Percentiles rank a stretch among this genome's conserved stretches.
Conservation (phyloP, 2,329 filamentous ascomycete genomes). For the Paecilomyces sp. region DNA sequence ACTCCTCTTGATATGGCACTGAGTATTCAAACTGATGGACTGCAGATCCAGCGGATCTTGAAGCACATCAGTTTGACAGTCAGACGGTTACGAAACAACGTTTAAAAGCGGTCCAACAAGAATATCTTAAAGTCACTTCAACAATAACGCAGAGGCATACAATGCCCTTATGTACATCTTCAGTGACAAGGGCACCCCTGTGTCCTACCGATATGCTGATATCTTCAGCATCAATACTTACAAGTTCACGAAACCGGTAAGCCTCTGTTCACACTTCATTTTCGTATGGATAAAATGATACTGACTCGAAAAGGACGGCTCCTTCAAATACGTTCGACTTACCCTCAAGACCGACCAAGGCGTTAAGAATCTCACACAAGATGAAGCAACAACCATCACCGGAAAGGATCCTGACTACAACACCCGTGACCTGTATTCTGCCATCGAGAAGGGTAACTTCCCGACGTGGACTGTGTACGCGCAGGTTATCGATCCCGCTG, state of each 20-base stretch:
- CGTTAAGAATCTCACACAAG: slow-evolving; percentile 53
- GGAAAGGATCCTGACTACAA: slow-evolving; percentile 67
- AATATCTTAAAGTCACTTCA: slow-evolving; percentile 29
- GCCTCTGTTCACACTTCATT: background rate
- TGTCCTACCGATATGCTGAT: slow-evolving; percentile 32
- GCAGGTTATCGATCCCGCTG: slow-evolving; percentile 59
- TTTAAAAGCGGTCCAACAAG: no score
- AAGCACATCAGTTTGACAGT: no score
- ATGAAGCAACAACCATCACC: slow-evolving; percentile 62
- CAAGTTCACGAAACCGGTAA: slow-evolving; percentile 24
- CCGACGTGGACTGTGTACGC: slow-evolving; percentile 65
- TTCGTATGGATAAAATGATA: background rate
- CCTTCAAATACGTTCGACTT: slow-evolving; percentile 33
- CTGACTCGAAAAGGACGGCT: slow-evolving; percentile 16
- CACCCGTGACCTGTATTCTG: slow-evolving; percentile 62
- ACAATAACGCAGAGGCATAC: slow-evolving; percentile 43
- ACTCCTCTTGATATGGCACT: no score
- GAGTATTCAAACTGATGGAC: no score
- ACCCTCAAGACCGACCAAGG: slow-evolving; percentile 34
- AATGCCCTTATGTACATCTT: slow-evolving; percentile 48
- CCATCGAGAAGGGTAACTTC: slow-evolving; percentile 59
- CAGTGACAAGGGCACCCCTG: slow-evolving; percentile 33
- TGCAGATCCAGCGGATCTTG: no score
- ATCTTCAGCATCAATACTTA: slow-evolving; percentile 35
- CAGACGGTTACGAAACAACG: no score